Evolutionary conservation across 345 rosid species (phyloP).

Genomic region (Eucalyptus sideroxylon): DNA sequence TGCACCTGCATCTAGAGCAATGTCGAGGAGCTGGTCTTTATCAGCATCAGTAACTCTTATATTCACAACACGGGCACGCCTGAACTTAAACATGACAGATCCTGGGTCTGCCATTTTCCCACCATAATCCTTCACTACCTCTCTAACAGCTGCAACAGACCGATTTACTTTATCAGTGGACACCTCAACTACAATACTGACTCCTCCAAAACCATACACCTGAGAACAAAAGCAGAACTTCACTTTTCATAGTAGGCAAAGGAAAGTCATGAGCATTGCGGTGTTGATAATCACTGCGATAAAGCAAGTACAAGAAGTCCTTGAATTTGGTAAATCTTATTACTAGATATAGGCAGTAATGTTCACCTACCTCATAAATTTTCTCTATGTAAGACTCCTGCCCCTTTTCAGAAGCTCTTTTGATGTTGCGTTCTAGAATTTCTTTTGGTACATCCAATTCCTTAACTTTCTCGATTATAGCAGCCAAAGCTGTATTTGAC

Average conservation of each 20-base stretch:
- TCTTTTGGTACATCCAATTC: constrained; percentile 92
- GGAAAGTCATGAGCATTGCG: background rate
- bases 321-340: background rate
- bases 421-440: constrained; percentile 83
- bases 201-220: constrained; percentile 97
- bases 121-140: constrained; percentile 78
- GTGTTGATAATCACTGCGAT: background rate
- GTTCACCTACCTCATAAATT: constrained; percentile 56
- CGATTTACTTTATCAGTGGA: constrained; percentile 82
- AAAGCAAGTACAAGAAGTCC: background rate
- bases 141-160: constrained; percentile 77
- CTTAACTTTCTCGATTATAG: constrained; percentile 78
- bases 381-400: constrained; percentile 89
- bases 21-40: constrained; percentile 61
- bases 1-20: constrained; percentile 90
- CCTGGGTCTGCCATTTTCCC: constrained; percentile 97
- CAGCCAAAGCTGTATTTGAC: constrained; percentile 65
- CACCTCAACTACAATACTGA: constrained; percentile 83
- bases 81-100: constrained; percentile 88
- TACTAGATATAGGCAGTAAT: background rate
- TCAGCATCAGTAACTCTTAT: constrained; percentile 64
- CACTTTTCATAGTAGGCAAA: background rate
- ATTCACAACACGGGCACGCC: constrained; percentile 64
- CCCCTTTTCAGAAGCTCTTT: constrained; percentile 84
- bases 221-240: constrained; percentile 1